Percentiles rank a stretch among this genome's conserved stretches.
Conservation (phyloP, 441 rosid genomes). For the Euphorbia corollata region DNA sequence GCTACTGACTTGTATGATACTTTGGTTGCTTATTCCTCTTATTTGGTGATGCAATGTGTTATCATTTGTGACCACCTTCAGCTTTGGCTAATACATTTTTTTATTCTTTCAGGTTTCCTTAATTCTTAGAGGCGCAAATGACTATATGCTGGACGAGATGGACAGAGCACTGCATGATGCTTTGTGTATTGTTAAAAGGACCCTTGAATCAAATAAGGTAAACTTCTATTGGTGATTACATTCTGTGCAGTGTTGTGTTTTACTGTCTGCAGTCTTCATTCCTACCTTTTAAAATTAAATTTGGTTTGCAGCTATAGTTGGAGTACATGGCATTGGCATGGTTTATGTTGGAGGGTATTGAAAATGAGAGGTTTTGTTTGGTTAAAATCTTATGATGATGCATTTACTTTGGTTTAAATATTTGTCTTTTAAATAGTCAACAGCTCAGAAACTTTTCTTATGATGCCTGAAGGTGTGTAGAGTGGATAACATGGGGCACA, state of each 20-base stretch:
- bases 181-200: constrained; percentile 81
- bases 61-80: neutral
- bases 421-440: neutral
- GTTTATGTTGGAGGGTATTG: neutral
- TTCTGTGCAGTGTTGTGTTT: constrained; percentile 1
- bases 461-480: neutral
- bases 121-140: constrained; percentile 95
- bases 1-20: neutral
- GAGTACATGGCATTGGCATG: neutral
- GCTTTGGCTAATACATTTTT: constrained; percentile 14
- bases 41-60: neutral
- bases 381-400: neutral
- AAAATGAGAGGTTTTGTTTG: neutral
- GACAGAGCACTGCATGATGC: constrained; percentile 94
- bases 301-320: neutral
- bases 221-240: constrained; percentile 9
- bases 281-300: neutral
- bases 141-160: constrained; percentile 98
- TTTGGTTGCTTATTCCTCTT: neutral
- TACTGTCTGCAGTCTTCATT: neutral
- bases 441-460: neutral
- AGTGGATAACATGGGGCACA: neutral
- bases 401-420: neutral
- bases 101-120: constrained; percentile 61
- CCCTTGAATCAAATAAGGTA: constrained; percentile 91